These are phyloP conservation scores for Trichopus zeylanicus DNA, from an alignment of 116 monocot species.

Conservation along the genomic window DNA sequence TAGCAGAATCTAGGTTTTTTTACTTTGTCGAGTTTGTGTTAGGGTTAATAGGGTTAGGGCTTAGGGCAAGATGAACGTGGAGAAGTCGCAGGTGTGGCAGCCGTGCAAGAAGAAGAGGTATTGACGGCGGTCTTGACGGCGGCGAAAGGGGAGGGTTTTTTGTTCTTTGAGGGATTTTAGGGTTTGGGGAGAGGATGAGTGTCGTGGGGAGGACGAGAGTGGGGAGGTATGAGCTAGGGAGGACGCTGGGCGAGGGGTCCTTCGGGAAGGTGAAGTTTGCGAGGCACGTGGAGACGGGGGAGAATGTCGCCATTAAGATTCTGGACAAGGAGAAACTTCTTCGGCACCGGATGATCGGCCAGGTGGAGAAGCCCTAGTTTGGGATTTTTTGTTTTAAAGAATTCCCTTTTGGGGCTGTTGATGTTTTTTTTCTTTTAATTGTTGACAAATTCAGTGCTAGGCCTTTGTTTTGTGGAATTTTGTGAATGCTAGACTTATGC, in stretches of 20 bases:
- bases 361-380: too few species aligned
- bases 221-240: constrained; percentile 84
- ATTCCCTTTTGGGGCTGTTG: background rate
- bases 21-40: background rate
- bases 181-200: background rate
- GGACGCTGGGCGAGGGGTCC: constrained; percentile 78
- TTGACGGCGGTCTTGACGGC: constrained; percentile 16
- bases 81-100: constrained; percentile 64
- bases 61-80: constrained; percentile 31
- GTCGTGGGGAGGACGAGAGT: constrained; percentile 40
- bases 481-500: too few species aligned
- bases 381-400: background rate
- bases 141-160: background rate
- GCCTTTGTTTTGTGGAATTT: too few species aligned
- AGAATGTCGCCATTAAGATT: constrained; percentile 81
- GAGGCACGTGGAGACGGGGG: constrained; percentile 60
- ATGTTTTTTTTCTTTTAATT: background rate
- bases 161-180: background rate
- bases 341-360: constrained; percentile 70
- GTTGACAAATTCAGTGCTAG: background rate
- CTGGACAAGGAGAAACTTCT: constrained; percentile 93
- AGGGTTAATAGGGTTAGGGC: background rate
- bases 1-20: background rate
- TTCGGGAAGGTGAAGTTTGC: constrained; percentile 98
- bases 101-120: constrained; percentile 69